Conservation (phyloP, 78 protist species). For the Corallochytrium limacisporum region DNA sequence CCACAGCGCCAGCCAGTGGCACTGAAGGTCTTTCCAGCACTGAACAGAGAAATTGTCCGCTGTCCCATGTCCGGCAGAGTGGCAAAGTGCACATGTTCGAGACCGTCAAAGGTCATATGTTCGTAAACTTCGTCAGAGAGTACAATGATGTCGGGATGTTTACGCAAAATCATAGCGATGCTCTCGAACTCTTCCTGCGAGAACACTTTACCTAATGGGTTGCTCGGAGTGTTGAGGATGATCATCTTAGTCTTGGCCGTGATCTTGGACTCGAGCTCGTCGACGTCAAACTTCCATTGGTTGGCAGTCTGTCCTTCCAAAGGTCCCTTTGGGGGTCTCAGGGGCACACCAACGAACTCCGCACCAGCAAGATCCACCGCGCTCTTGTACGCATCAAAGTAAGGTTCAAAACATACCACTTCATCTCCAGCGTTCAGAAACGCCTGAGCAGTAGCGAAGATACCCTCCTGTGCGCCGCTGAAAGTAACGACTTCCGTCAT, state of each 20-base stretch:
- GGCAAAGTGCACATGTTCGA: background rate
- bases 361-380: slow-evolving; percentile 10
- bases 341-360: background rate
- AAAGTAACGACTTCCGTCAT: background rate
- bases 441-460: slow-evolving; percentile 1
- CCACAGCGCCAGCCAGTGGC: slow-evolving; percentile 31
- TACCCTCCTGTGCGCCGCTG: slow-evolving; percentile 10
- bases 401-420: slow-evolving; percentile 72
- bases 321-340: background rate
- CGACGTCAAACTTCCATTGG: slow-evolving; percentile 29
- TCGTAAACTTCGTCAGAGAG: slow-evolving; percentile 35
- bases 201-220: slow-evolving; percentile 4
- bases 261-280: slow-evolving; percentile 21
- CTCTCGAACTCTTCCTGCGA: background rate
- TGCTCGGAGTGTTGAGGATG: slow-evolving; percentile 9
- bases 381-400: slow-evolving; percentile 49
- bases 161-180: background rate
- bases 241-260: background rate
- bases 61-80: slow-evolving; percentile 17
- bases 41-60: slow-evolving; percentile 52
- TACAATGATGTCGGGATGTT: background rate
- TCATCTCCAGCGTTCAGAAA: slow-evolving; percentile 62
- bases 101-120: background rate
- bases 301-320: background rate
- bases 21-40: slow-evolving; percentile 56